Evolutionary conservation across 495 filamentous ascomycete genomes (phyloP).

Genomic region (Neurospora sp.): DNA sequence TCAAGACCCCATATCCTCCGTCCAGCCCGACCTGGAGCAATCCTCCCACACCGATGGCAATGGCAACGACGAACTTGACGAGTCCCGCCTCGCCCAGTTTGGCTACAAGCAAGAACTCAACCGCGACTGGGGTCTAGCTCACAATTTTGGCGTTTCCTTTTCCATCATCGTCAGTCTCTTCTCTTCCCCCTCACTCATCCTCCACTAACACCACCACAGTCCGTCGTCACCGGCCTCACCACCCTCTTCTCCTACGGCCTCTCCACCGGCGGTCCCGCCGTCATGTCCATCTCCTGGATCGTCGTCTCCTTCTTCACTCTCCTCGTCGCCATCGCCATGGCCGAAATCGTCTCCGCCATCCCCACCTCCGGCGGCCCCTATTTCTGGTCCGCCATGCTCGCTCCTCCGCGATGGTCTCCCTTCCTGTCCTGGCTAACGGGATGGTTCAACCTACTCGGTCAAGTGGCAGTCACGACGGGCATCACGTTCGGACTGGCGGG

Average conservation of each 20-base stretch:
- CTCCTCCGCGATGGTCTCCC: conserved; percentile 43
- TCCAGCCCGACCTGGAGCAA: conserved; percentile 17
- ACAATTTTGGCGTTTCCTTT: conserved; percentile 59
- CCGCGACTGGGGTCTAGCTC: conserved; percentile 50
- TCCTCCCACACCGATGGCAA: not conserved
- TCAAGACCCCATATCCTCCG: not conserved
- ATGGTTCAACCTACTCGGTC: conserved; percentile 52
- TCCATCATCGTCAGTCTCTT: conserved; percentile 47
- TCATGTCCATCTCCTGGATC: conserved; percentile 36
- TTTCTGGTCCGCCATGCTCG: conserved; percentile 56
- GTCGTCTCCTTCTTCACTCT: conserved; percentile 25
- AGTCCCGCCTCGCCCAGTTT: conserved; percentile 45
- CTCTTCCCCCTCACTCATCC: not conserved
- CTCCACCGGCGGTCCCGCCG: conserved; percentile 46
- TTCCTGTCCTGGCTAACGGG: conserved; percentile 58
- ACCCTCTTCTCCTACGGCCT: conserved; percentile 49
- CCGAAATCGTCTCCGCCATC: conserved; percentile 56
- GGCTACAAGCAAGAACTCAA: conserved; percentile 55
- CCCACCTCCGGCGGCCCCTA: conserved; percentile 56
- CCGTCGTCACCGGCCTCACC: conserved; percentile 52
- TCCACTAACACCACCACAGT: conserved; percentile 23
- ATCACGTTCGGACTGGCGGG: conserved; percentile 57
- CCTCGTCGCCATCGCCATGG: conserved; percentile 48
- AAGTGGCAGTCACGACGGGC: conserved; percentile 56
- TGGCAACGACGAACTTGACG: conserved; percentile 32